Evolutionary conservation across 192 early-diverging fungal genomes (phyloP).

Genomic region (Phycomyces nitens): DNA sequence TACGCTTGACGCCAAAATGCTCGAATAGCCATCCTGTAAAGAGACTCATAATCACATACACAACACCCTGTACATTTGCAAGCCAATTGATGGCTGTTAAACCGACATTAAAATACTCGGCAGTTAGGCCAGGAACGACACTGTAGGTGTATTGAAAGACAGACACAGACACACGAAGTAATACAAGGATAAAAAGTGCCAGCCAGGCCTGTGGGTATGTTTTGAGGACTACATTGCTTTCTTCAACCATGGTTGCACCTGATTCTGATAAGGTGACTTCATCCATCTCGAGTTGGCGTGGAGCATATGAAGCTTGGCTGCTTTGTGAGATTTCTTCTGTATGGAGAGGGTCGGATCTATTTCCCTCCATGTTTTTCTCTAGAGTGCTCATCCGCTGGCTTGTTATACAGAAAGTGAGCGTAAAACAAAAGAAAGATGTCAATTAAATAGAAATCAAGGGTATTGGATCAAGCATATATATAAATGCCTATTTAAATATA

Average conservation of each 20-base stretch:
- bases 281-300: background rate
- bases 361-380: background rate
- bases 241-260: background rate
- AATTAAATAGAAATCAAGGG: background rate
- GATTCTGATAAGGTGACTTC: slow-evolving; percentile 1
- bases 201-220: slow-evolving; percentile 39
- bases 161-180: slow-evolving; percentile 23
- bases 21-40: slow-evolving; percentile 37
- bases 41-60: slow-evolving; percentile 35
- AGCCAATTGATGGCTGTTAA: slow-evolving; percentile 35
- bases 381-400: background rate
- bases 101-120: slow-evolving; percentile 24
- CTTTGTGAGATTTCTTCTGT: background rate
- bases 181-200: slow-evolving; percentile 24
- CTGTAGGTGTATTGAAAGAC: slow-evolving; percentile 34
- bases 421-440: background rate
- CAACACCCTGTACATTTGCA: slow-evolving; percentile 31
- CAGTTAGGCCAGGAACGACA: slow-evolving; percentile 21
- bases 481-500: too few species aligned
- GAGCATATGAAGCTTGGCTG: background rate
- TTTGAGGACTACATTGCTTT: slow-evolving; percentile 10
- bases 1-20: slow-evolving; percentile 27
- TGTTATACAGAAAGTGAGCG: background rate
- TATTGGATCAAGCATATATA: too few species aligned
- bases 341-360: background rate